phyloP scores from a whole-genome alignment of 1,139 yeast genomes.

The Pichia kudriavzevii region DNA sequence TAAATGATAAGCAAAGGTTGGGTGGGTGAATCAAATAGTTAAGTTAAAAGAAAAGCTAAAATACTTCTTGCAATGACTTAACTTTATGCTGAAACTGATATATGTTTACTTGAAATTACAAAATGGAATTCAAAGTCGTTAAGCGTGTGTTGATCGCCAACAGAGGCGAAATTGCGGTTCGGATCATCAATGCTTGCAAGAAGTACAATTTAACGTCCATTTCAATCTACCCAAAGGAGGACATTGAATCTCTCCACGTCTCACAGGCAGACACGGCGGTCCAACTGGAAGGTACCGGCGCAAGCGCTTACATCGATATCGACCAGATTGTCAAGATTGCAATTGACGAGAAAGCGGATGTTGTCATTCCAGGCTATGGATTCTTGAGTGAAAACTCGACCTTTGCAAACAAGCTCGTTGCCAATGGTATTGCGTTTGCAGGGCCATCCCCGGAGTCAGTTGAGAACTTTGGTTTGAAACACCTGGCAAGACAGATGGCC shows the following conservation, averaged over 20 bases:
- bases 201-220: constrained; percentile 30
- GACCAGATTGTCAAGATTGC: constrained; percentile 36
- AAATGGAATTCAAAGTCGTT: constrained; percentile 14
- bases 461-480: constrained; percentile 32
- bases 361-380: constrained; percentile 42
- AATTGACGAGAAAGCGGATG: constrained; percentile 32
- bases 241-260: constrained; percentile 36
- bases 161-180: constrained; percentile 42
- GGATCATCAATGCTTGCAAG: constrained; percentile 35
- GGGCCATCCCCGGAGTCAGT: constrained; percentile 39
- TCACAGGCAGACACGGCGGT: constrained; percentile 31
- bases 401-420: constrained; percentile 34
- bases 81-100: too few species aligned
- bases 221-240: constrained; percentile 37
- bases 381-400: constrained; percentile 38
- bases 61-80: too few species aligned
- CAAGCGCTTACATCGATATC: constrained; percentile 38
- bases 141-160: constrained; percentile 35
- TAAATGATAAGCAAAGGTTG: too few species aligned
- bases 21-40: too few species aligned
- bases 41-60: too few species aligned
- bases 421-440: constrained; percentile 35
- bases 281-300: constrained; percentile 33
- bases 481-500: constrained; percentile 31
- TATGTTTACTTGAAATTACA: too few species aligned